phyloP scores from a whole-genome alignment of 352 stramenopile genomes.

The Hyaloperonospora arabidopsidis region DNA sequence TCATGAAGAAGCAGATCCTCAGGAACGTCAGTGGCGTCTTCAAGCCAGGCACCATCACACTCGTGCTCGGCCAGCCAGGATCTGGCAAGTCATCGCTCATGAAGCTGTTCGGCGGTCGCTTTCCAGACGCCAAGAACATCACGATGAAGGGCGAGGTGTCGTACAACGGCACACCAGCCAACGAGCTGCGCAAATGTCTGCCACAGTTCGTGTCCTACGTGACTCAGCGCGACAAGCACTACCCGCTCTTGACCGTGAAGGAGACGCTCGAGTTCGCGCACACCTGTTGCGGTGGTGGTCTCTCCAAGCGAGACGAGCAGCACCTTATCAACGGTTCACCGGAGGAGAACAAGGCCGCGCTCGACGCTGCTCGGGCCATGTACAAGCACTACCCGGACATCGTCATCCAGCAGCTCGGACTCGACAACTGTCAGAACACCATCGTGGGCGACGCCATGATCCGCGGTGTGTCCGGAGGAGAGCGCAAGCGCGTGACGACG shows the following conservation, averaged over 20 bases:
- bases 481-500: slow-evolving; percentile 59
- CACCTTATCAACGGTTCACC: slow-evolving; percentile 17
- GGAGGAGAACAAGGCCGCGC: slow-evolving; percentile 27
- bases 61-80: slow-evolving; percentile 38
- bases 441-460: slow-evolving; percentile 22
- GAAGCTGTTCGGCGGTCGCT: slow-evolving; percentile 39
- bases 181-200: slow-evolving; percentile 10
- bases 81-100: slow-evolving; percentile 49
- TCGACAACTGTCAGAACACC: slow-evolving; percentile 2
- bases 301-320: slow-evolving; percentile 9
- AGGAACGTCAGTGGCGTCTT: slow-evolving; percentile 34
- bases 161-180: slow-evolving; percentile 31
- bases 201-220: slow-evolving; percentile 39
- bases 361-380: slow-evolving; percentile 24
- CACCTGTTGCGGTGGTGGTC: slow-evolving; percentile 21
- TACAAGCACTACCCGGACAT: slow-evolving; percentile 4
- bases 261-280: slow-evolving; percentile 48
- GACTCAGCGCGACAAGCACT: slow-evolving; percentile 35
- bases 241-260: slow-evolving; percentile 38
- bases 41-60: slow-evolving; percentile 37
- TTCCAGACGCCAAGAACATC: slow-evolving; percentile 29
- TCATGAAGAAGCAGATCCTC: slow-evolving; percentile 33
- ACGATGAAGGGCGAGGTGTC: slow-evolving; percentile 29
- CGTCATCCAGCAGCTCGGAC: slow-evolving; percentile 5
- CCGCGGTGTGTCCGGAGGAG: slow-evolving; percentile 53